These are phyloP conservation scores for Aurinia saxatilis DNA, from an alignment of 345 rosid genomes.

Conservation along the genomic window DNA sequence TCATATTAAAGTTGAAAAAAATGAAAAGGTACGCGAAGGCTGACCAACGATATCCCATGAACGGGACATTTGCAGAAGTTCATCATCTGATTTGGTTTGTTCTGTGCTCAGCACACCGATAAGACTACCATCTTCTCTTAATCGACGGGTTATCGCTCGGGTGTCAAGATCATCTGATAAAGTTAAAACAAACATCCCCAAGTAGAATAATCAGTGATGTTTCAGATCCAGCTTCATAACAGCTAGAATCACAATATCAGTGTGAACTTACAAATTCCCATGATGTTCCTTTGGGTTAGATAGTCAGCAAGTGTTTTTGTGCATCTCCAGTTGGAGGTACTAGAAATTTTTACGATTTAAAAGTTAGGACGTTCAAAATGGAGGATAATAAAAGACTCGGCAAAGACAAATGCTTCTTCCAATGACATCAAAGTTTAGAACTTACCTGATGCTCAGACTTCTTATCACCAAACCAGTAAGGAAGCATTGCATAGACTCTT, in stretches of 20 bases:
- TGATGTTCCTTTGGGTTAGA: conserved; percentile 75
- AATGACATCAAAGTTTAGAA: not conserved
- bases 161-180: conserved; percentile 87
- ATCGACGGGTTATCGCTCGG: conserved; percentile 85
- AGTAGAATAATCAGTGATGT: not conserved
- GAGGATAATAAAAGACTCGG: not conserved
- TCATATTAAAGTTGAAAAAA: not conserved
- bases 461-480: conserved; percentile 89
- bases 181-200: not conserved
- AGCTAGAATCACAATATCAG: not conserved
- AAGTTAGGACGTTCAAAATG: not conserved
- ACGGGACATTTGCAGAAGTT: conserved; percentile 73
- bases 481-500: conserved; percentile 78
- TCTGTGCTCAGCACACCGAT: conserved; percentile 94
- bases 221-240: conserved; percentile 3
- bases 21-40: not conserved
- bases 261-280: conserved; percentile 52
- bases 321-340: conserved; percentile 95
- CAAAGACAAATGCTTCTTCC: not conserved
- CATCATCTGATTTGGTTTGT: conserved; percentile 58
- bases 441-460: conserved; percentile 67
- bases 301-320: conserved; percentile 69
- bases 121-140: conserved; percentile 96
- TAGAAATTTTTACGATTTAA: conserved; percentile 17
- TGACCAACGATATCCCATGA: conserved; percentile 90